Base-by-base conservation (phyloP, 768 basidiomycete species). In the Pleurotus tuoliensis region DNA sequence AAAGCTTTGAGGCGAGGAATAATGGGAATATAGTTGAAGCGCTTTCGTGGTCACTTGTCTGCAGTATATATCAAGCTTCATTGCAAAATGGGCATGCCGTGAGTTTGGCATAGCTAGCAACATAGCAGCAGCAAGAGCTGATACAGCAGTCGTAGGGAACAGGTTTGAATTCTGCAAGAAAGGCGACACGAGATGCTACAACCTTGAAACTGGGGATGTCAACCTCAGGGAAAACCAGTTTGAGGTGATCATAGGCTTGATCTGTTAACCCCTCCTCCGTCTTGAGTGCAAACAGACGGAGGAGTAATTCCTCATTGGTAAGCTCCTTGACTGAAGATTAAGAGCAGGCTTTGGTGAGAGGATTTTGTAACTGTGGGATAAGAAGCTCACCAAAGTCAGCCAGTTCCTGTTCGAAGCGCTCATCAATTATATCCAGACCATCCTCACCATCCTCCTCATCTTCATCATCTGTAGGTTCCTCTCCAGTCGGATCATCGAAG, bases 121-220 rank as follows among this genome's bases (percentile, higher is more conserved):
- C 61, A 58, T 64, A 80, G 56, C 68, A 71, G 50, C 62, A 62
- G 58, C 80, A 81, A 0, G 73, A 75, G 49, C 75, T 73, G 20
- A 63, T 48, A 62, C 80, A 82, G 61, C 77, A 79, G 61, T 79
- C 62, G 61, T 67, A 75, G 3, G 38, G 47, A 1, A 63, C 56
- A 1, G 74, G 69, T 16, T 66, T 58, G 44, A 78, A 61, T 1
- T 65, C 69, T 3, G 74, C 61, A 3, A 77, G 68, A 38, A 66
- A 69, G 5, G 59, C 58, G 3, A 68, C 58, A 8, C 63, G 67
- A 1, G 64, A 47, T 37, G 61, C 55, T 5, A 62, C 60, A 18
- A 12, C 56, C 34, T 69, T 65, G 48, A 61, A 54, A 2, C 60
- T 54, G 1, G 59, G 58, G n/a, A 68, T 54, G 11, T 46, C 15